Conservation (phyloP, 139 green algal species). For the Astrephomene gubernaculifera region DNA sequence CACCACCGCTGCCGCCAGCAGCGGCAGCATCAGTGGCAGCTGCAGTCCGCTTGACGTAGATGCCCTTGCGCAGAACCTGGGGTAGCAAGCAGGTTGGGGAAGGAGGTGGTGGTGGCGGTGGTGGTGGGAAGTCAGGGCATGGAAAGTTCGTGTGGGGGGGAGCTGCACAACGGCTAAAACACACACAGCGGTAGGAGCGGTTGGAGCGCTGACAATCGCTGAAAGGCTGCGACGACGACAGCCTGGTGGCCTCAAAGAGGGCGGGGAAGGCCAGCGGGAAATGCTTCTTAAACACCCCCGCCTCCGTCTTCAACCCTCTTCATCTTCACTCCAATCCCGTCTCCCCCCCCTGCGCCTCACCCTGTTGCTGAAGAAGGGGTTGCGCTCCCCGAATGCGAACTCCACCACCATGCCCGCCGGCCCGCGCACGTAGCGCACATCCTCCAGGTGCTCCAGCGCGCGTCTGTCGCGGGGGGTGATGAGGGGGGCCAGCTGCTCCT, state of each 20-base stretch:
- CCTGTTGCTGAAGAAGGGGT: slow-evolving; percentile 54
- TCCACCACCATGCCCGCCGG: slow-evolving; percentile 47
- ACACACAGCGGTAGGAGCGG: too few species aligned
- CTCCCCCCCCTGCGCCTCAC: neutral
- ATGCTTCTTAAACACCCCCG: too few species aligned
- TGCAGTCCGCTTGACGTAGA: slow-evolving; percentile 26
- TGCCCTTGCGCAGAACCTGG: slow-evolving; percentile 52
- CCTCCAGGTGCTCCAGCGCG: slow-evolving; percentile 39
- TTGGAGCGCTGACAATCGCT: too few species aligned
- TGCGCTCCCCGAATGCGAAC: slow-evolving; percentile 48
- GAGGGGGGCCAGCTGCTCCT: slow-evolving; percentile 15
- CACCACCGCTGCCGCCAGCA: neutral
- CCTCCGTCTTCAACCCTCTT: too few species aligned
- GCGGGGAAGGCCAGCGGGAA: too few species aligned
- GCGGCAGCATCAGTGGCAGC: neutral
- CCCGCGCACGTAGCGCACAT: slow-evolving; percentile 46
- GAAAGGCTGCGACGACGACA: too few species aligned
- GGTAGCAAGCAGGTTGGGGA: neutral
- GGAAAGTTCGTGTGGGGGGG: too few species aligned
- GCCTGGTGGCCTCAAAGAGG: too few species aligned
- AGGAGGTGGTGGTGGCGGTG: neutral
- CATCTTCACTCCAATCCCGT: too few species aligned
- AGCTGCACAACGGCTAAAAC: too few species aligned
- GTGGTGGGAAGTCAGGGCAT: too few species aligned
- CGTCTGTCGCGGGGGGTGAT: slow-evolving; percentile 39